Conservation (phyloP, 2,329 filamentous ascomycete species). For the Fusarium mundagurra region DNA sequence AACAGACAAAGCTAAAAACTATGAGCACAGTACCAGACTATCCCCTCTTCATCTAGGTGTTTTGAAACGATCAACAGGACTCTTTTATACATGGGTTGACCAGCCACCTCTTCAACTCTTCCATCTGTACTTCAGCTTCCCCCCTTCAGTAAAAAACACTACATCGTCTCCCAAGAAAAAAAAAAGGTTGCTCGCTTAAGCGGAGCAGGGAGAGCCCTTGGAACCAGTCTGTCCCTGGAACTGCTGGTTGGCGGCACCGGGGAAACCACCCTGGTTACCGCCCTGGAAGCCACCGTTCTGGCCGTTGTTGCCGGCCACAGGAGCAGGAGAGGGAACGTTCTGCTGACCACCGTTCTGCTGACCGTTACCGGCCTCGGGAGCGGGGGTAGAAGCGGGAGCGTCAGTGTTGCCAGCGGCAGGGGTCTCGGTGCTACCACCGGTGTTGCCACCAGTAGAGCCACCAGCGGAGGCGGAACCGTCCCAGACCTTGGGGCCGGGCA, state of each 20-base stretch:
- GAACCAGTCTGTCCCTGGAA: conserved; percentile 2
- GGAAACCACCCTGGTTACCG: background rate
- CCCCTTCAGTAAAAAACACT: conserved; percentile 8
- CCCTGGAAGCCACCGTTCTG: background rate
- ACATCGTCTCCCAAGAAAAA: background rate
- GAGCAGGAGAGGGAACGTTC: background rate
- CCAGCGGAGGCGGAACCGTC: background rate
- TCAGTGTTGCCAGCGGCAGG: background rate
- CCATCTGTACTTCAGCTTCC: background rate
- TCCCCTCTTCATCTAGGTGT: conserved; percentile 19
- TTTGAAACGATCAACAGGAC: conserved; percentile 23
- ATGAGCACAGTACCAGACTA: conserved; percentile 29
- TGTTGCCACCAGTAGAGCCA: background rate
- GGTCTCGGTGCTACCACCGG: background rate
- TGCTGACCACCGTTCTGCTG: background rate
- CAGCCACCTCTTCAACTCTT: conserved; percentile 7
- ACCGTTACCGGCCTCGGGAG: background rate
- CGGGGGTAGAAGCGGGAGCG: background rate
- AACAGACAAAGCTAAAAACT: conserved; percentile 26
- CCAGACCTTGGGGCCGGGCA: conserved; percentile 22
- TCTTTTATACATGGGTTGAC: conserved; percentile 18
- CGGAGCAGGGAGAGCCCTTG: conserved; percentile 4
- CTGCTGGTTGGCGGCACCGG: background rate
- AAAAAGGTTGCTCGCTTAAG: conserved; percentile 5
- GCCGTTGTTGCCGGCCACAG: background rate